A percentile compares a stretch with the other conserved stretches of the same genome.
Conservation (phyloP, 768 basidiomycete species). For the Mycena floridula region DNA sequence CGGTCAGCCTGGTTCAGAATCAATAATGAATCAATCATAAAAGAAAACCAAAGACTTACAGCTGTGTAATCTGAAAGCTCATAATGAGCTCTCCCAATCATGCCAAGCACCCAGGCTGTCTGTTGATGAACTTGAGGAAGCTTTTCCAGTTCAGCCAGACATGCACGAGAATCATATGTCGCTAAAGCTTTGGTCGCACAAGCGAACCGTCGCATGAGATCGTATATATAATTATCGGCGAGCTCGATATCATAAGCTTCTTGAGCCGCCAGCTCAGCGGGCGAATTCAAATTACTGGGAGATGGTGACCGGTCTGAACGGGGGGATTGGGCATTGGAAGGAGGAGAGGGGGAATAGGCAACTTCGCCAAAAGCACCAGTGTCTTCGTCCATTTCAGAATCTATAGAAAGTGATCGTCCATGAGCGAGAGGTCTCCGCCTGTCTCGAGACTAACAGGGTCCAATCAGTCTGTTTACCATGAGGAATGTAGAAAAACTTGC, state of each 20-base stretch:
- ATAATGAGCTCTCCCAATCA: conserved; percentile 85
- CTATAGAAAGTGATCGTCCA: conserved; percentile 53
- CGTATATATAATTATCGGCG: conserved; percentile 81
- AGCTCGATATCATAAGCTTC: conserved; percentile 65
- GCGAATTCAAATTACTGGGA: conserved; percentile 55
- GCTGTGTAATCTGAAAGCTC: conserved; percentile 85
- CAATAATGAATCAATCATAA: conserved; percentile 7
- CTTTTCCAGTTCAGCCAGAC: conserved; percentile 69
- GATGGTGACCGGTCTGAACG: conserved; percentile 59
- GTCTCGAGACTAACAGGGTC: conserved; percentile 31
- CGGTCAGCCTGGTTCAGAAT: conserved; percentile 67
- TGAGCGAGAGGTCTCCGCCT: conserved; percentile 50
- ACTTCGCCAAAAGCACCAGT: conserved; percentile 37
- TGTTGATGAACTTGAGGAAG: conserved; percentile 70
- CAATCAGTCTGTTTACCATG: not conserved
- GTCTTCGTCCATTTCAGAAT: conserved; percentile 73
- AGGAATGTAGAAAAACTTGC: conserved; percentile 25
- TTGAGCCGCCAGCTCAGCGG: conserved; percentile 66
- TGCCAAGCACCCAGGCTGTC: conserved; percentile 71
- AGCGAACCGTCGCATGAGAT: conserved; percentile 77
- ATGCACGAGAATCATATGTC: conserved; percentile 68
- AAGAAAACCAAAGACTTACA: conserved; percentile 45
- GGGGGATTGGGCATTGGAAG: conserved; percentile 54
- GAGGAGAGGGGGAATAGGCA: conserved; percentile 56
- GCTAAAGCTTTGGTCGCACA: conserved; percentile 70